Percentiles rank a stretch among this genome's conserved stretches.
These are phyloP conservation scores for Ophiostoma ulmi DNA, from an alignment of 2,329 filamentous ascomycete species.

Conservation along the genomic window DNA sequence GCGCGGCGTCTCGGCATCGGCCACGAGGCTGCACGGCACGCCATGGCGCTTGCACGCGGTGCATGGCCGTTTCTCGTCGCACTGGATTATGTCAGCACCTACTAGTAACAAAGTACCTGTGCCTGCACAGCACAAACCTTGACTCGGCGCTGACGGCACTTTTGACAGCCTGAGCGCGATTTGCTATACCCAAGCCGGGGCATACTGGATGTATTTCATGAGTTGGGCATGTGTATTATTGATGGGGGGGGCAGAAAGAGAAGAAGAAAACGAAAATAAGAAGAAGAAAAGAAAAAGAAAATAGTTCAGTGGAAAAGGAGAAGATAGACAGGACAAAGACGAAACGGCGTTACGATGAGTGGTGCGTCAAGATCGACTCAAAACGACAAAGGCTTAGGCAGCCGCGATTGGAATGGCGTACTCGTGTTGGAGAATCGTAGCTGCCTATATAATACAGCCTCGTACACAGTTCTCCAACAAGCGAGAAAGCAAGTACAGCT, in stretches of 20 bases:
- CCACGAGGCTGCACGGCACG: conserved; percentile 26
- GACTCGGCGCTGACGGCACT: conserved; percentile 28
- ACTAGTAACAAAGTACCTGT: not conserved
- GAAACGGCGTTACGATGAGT: not conserved
- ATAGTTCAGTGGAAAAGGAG: not conserved
- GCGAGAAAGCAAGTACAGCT: conserved; percentile 18
- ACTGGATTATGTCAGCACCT: conserved; percentile 20
- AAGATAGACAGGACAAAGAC: not conserved
- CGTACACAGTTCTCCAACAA: not conserved
- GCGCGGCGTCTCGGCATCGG: not conserved
- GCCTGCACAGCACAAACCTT: conserved; percentile 23
- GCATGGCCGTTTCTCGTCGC: conserved; percentile 29
- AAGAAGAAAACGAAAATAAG: not conserved
- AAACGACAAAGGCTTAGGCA: not conserved
- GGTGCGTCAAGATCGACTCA: not conserved
- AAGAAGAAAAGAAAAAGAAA: not conserved
- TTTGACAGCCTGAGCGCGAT: conserved; percentile 28
- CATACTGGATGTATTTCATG: conserved; percentile 21
- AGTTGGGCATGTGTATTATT: not conserved
- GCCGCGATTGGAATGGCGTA: conserved; percentile 2
- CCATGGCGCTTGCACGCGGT: conserved; percentile 28
- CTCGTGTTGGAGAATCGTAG: not conserved
- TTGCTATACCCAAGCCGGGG: conserved; percentile 29
- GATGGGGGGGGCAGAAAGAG: not conserved
- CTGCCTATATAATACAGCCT: not conserved